phyloP scores from a whole-genome alignment of 352 stramenopile species.

The Pythium sukuiense region DNA sequence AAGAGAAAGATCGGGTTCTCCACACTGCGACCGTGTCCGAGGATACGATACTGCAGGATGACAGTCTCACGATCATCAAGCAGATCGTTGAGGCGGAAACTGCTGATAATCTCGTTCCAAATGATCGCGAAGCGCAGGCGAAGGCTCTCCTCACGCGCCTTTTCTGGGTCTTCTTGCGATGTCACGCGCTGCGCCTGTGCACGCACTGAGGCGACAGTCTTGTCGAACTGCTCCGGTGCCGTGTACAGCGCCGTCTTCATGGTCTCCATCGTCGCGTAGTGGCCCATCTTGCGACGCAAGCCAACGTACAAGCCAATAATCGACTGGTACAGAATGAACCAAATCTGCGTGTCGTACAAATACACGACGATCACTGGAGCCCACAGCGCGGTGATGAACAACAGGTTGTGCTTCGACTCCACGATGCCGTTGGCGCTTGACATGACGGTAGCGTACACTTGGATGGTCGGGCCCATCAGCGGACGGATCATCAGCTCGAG shows the following conservation, averaged over 20 bases:
- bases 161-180: constrained; percentile 5
- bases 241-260: constrained; percentile 64
- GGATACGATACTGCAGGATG: constrained; percentile 82
- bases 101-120: constrained; percentile 88
- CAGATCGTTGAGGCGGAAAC: constrained; percentile 82
- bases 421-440: constrained; percentile 42
- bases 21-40: constrained; percentile 64
- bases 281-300: constrained; percentile 71
- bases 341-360: constrained; percentile 89
- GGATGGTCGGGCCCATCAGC: constrained; percentile 71
- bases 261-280: constrained; percentile 64
- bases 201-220: constrained; percentile 57
- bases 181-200: constrained; percentile 40
- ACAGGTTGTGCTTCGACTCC: constrained; percentile 75
- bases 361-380: constrained; percentile 80
- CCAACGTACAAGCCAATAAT: constrained; percentile 77
- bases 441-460: constrained; percentile 64
- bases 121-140: constrained; percentile 81
- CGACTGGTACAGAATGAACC: constrained; percentile 82
- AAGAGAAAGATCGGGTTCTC: constrained; percentile 84
- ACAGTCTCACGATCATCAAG: constrained; percentile 83
- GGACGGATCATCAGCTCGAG: constrained; percentile 83
- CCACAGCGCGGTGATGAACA: constrained; percentile 80
- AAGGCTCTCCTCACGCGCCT: constrained; percentile 40
- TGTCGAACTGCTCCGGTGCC: constrained; percentile 67